Base-by-base conservation (phyloP, 768 basidiomycete genomes). In the Amanita polypyramis region DNA sequence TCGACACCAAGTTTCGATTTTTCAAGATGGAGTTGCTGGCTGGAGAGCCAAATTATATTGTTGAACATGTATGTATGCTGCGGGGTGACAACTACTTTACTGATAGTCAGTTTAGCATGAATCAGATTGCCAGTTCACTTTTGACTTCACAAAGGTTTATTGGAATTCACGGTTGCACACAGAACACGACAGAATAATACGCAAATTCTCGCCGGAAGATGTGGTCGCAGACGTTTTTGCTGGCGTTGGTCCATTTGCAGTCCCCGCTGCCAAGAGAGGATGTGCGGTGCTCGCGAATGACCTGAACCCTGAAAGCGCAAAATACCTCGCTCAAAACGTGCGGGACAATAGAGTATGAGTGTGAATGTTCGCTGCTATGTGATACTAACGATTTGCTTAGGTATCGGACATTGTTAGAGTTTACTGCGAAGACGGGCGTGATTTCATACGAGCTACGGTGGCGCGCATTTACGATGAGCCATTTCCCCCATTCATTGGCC, bases 11-110 rank as follows among this genome's bases (percentile, higher is more conserved):
- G 60, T 99, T 93, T 62, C 81, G 96, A 15, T 85, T 93, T 54
- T 99, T 99, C 63, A 74, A 86, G 56, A 98, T 99, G 96, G 96
- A 99, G 56, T 70, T 98, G 5, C 70, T 99, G 34, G 96, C 95
- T 0, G 96, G 96, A 1, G 85, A 94, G 50, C 76, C 82, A 1
- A 75, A 96, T 57, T 92, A 82, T 60, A 56, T 92, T 19, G 93
- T 97, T 4, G 79, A 86, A 56, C 86, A 91, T 65, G 95, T 95
- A 55, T 50, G 82, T 67, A n/a, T 41, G 7, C 12, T 34, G 2
- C 34, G 3, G 12, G 11, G 12, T 25, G 3, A 17, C 14, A 12
- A 10, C 30, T 39, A 23, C 6, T 19, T 33, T 47, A 15, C 34
- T 51, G 29, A 53, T 38, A 25, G 39, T 29, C 32, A 33, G 45